These are phyloP conservation scores for Cylindrotheca closterium DNA, from an alignment of 108 stramenopile genomes.

Conservation along the genomic window DNA sequence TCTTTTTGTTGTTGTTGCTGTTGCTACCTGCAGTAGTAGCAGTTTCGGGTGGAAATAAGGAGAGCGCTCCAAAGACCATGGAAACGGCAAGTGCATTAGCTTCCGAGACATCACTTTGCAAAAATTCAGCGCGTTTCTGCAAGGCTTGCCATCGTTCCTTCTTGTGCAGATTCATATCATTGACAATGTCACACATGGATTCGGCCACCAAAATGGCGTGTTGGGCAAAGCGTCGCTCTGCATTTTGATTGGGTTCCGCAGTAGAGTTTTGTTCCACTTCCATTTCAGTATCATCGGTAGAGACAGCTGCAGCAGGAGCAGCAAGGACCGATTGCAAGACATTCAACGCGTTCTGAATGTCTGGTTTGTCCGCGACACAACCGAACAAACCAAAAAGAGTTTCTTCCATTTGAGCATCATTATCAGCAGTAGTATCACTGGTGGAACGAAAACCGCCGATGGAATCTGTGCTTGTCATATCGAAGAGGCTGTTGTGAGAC, in stretches of 20 bases:
- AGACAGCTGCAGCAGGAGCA: not conserved
- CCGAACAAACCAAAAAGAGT: conserved; percentile 5
- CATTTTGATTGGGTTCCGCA: not conserved
- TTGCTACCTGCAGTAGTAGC: too few species aligned
- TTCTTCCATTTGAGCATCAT: not conserved
- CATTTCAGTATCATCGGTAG: not conserved
- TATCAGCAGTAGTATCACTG: too few species aligned
- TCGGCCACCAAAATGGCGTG: conserved; percentile 3
- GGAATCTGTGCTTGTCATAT: too few species aligned
- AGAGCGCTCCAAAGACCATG: conserved; percentile 30
- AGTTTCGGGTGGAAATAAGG: conserved; percentile 15
- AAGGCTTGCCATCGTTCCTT: conserved; percentile 31
- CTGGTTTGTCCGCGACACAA: not conserved
- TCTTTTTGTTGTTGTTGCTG: conserved; percentile 31
- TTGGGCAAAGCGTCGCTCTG: conserved; percentile 1
- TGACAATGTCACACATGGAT: conserved; percentile 12
- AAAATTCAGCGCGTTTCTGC: conserved; percentile 12
- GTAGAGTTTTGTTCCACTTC: not conserved
- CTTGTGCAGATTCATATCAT: conserved; percentile 3
- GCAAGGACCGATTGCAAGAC: not conserved
- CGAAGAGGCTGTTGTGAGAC: too few species aligned
- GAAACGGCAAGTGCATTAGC: conserved; percentile 22
- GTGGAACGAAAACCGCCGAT: too few species aligned
- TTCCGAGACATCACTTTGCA: not conserved
- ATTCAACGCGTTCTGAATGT: not conserved